Conservation (phyloP, 1,284 basidiomycete species). For the Xerocomus cyaneibrunnescens region DNA sequence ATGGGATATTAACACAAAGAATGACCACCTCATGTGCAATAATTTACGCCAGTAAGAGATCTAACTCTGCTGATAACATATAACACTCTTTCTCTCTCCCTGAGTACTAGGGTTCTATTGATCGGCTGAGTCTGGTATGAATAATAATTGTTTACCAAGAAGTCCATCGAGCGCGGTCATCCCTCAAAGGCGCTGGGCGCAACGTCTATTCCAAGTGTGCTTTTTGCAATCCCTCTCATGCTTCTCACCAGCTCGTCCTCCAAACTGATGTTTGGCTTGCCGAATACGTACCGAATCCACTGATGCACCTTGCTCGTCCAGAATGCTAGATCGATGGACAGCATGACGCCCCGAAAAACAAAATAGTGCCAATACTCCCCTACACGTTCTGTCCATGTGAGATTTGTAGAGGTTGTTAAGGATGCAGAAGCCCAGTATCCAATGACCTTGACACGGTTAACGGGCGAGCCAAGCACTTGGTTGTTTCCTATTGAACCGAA, state of each 20-base stretch:
- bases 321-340: slow-evolving; percentile 58
- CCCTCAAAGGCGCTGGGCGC: slow-evolving; percentile 43
- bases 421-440: slow-evolving; percentile 68
- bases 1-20: no score
- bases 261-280: slow-evolving; percentile 43
- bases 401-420: slow-evolving; percentile 42
- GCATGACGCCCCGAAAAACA: slow-evolving; percentile 53
- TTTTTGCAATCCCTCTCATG: slow-evolving; percentile 59
- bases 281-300: slow-evolving; percentile 42
- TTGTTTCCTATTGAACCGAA: slow-evolving; percentile 54
- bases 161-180: slow-evolving; percentile 8
- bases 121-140: no score
- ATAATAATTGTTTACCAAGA: no score
- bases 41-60: no score
- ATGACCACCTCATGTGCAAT: no score
- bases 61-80: no score
- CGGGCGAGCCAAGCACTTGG: slow-evolving; percentile 76
- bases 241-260: slow-evolving; percentile 66
- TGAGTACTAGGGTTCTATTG: no score
- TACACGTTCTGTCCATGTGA: slow-evolving; percentile 39
- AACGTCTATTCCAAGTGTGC: slow-evolving; percentile 58
- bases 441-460: slow-evolving; percentile 85
- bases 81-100: no score
- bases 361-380: slow-evolving; percentile 52
- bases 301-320: slow-evolving; percentile 50